These are phyloP conservation scores for Colletotrichum spinosum DNA, from an alignment of 2,329 filamentous ascomycete species.

Conservation along the genomic window DNA sequence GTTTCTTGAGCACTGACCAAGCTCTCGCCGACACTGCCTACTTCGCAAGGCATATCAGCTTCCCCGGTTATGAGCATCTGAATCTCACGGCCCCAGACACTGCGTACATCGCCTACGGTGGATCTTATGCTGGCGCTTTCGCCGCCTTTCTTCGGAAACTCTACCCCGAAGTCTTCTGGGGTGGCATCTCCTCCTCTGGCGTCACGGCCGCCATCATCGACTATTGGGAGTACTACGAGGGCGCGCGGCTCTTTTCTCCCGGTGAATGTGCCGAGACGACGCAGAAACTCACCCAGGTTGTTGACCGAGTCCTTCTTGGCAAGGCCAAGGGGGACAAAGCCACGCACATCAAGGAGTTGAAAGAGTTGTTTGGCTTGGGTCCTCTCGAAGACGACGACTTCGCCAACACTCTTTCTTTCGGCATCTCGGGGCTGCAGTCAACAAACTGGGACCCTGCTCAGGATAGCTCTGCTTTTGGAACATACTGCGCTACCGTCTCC, in stretches of 20 bases:
- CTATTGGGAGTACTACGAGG: constrained; percentile 74
- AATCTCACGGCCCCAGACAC: constrained; percentile 74
- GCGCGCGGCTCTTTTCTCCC: constrained; percentile 61
- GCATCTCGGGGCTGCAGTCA: constrained; percentile 58
- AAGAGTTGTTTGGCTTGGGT: constrained; percentile 58
- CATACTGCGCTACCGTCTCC: constrained; percentile 62
- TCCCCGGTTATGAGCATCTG: constrained; percentile 74
- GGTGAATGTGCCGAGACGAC: constrained; percentile 73
- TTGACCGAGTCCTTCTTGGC: constrained; percentile 63
- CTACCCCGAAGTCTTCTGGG: constrained; percentile 85
- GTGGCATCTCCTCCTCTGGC: constrained; percentile 82
- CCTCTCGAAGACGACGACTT: constrained; percentile 62
- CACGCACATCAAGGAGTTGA: constrained; percentile 44
- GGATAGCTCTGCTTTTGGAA: constrained; percentile 54
- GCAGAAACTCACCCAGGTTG: constrained; percentile 64
- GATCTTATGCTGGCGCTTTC: constrained; percentile 85
- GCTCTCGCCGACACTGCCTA: constrained; percentile 84
- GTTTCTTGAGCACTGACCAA: constrained; percentile 87
- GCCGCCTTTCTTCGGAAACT: constrained; percentile 80
- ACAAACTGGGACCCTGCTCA: constrained; percentile 66
- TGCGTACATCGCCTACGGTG: constrained; percentile 84
- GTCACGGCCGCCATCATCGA: constrained; percentile 83
- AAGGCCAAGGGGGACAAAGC: constrained; percentile 47
- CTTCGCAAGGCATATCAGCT: constrained; percentile 79
- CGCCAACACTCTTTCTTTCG: constrained; percentile 53